Evolutionary conservation across 352 stramenopile species (phyloP).

Genomic region (Salisapilia sapeloensis): DNA sequence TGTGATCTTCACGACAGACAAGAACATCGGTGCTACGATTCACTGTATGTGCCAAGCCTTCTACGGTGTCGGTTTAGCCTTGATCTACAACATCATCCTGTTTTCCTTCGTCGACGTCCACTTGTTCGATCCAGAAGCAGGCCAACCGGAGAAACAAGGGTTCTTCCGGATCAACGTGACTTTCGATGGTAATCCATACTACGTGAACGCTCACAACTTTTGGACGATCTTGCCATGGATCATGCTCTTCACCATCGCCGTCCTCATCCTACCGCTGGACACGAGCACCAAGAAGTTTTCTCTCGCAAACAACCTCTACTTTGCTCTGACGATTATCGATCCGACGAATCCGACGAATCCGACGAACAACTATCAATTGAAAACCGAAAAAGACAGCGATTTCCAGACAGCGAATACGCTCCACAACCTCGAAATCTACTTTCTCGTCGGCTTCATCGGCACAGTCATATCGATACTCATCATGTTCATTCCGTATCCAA

Average conservation of each 20-base stretch:
- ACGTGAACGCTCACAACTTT: slow-evolving; percentile 58
- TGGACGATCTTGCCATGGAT: slow-evolving; percentile 54
- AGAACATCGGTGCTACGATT: slow-evolving; percentile 52
- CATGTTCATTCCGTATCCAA: slow-evolving; percentile 60
- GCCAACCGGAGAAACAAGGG: slow-evolving; percentile 15
- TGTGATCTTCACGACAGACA: slow-evolving; percentile 58
- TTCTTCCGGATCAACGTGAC: slow-evolving; percentile 44
- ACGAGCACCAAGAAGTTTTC: slow-evolving; percentile 80
- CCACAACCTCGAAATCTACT: slow-evolving; percentile 58
- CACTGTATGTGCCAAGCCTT: slow-evolving; percentile 57
- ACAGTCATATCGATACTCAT: slow-evolving; percentile 50
- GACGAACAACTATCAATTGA: slow-evolving; percentile 22
- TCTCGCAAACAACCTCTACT: slow-evolving; percentile 71
- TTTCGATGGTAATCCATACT: slow-evolving; percentile 43
- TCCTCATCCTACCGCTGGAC: slow-evolving; percentile 45
- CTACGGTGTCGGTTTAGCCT: slow-evolving; percentile 56
- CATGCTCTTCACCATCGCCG: slow-evolving; percentile 44
- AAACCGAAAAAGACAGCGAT: slow-evolving; percentile 18
- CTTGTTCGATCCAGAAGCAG: slow-evolving; percentile 11
- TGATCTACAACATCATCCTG: slow-evolving; percentile 64
- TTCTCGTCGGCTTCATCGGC: slow-evolving; percentile 53
- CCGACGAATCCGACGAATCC: slow-evolving; percentile 36
- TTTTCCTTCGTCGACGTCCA: slow-evolving; percentile 25
- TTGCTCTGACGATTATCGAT: slow-evolving; percentile 53
- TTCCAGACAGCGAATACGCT: slow-evolving; percentile 49